Evolutionary conservation across 352 stramenopile genomes (phyloP).

Genomic region (Globisporangium cystogenes): DNA sequence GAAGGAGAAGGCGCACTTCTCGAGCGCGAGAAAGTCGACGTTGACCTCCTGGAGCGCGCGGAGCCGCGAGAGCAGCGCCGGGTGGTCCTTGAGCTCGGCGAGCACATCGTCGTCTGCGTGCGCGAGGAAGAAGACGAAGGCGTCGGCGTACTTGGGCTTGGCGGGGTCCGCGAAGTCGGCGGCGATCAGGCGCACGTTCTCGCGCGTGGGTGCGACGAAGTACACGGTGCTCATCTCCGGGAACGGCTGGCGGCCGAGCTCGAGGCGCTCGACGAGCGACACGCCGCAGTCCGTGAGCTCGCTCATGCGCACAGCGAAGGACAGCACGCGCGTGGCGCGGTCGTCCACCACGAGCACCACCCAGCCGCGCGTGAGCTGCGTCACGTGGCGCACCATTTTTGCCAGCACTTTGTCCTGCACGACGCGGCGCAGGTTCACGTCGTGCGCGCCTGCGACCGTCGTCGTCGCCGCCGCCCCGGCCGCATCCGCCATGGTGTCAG

Average conservation of each 20-base stretch:
- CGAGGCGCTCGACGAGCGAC: slow-evolving; percentile 94
- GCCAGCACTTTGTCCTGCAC: slow-evolving; percentile 75
- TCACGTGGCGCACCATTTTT: slow-evolving; percentile 84
- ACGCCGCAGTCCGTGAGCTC: slow-evolving; percentile 97
- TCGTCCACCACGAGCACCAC: slow-evolving; percentile 96
- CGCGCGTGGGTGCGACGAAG: slow-evolving; percentile 85
- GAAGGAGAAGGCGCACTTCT: slow-evolving; percentile 93
- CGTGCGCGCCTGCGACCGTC: slow-evolving; percentile 34
- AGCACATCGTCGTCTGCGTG: slow-evolving; percentile 76
- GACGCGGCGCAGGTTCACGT: slow-evolving; percentile 70
- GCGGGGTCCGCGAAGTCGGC: slow-evolving; percentile 73
- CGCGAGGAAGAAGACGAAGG: slow-evolving; percentile 94
- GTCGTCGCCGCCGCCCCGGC: background rate
- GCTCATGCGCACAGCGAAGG: slow-evolving; percentile 95
- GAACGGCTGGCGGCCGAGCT: slow-evolving; percentile 94
- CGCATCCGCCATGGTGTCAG: background rate
- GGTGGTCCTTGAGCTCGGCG: slow-evolving; percentile 78
- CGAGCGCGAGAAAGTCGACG: slow-evolving; percentile 94
- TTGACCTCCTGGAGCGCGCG: slow-evolving; percentile 94
- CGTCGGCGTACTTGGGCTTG: slow-evolving; percentile 91
- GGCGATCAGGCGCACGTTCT: slow-evolving; percentile 81
- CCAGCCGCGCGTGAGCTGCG: slow-evolving; percentile 68
- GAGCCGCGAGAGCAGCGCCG: slow-evolving; percentile 73
- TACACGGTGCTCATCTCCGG: slow-evolving; percentile 97
- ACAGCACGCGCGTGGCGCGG: slow-evolving; percentile 90